Percentiles rank a stretch among this genome's conserved stretches.
Conservation (phyloP, 768 basidiomycete species). For the Russula compacta region DNA sequence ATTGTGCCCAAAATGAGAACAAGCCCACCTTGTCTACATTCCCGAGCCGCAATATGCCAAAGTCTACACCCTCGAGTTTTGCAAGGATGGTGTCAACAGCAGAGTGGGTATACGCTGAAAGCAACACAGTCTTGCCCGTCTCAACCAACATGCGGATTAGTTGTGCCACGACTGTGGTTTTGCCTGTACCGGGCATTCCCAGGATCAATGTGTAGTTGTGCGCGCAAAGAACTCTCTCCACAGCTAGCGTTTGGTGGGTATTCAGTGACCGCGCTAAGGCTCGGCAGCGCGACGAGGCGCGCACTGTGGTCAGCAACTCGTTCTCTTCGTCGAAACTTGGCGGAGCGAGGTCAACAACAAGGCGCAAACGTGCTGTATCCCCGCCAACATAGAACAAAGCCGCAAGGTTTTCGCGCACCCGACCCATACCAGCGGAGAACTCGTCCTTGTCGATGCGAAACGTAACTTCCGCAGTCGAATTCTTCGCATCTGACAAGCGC, state of each 20-base stretch:
- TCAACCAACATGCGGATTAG: conserved; percentile 72
- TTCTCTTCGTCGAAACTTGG: conserved; percentile 48
- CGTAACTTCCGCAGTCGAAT: conserved; percentile 26
- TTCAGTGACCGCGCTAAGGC: conserved; percentile 41
- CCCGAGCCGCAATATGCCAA: conserved; percentile 75
- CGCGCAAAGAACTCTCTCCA: conserved; percentile 66
- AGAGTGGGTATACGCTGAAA: conserved; percentile 94
- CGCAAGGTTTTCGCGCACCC: conserved; percentile 85
- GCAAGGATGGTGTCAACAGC: conserved; percentile 95
- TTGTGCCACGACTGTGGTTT: conserved; percentile 89
- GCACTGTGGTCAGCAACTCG: conserved; percentile 17
- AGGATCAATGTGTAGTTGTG: conserved; percentile 86
- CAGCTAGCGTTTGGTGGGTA: conserved; percentile 57
- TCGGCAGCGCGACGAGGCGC: conserved; percentile 10
- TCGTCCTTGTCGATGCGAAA: conserved; percentile 97
- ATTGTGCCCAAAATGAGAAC: background rate
- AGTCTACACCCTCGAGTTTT: conserved; percentile 60
- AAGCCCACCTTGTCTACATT: conserved; percentile 77
- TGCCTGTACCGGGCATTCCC: conserved; percentile 98
- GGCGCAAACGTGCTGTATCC: conserved; percentile 52
- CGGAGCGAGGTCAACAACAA: conserved; percentile 72
- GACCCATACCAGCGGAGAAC: conserved; percentile 73
- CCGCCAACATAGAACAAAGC: conserved; percentile 78
- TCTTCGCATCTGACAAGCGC: conserved; percentile 17
- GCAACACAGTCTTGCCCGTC: conserved; percentile 76